phyloP scores from a whole-genome alignment of 768 basidiomycete species.

The Termitomyces sp. region DNA sequence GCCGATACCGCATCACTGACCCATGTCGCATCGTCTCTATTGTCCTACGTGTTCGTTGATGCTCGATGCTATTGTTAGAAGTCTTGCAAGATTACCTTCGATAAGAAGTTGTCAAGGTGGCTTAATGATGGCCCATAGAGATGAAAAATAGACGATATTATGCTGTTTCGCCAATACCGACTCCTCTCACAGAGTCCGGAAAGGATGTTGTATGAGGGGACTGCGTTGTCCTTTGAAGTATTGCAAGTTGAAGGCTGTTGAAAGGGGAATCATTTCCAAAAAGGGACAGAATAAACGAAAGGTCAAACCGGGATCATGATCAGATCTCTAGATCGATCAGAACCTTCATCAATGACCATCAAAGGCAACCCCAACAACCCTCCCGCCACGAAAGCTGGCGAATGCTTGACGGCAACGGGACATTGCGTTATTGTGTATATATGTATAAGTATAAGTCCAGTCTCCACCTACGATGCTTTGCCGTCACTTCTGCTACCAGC shows the following conservation, averaged over 20 bases:
- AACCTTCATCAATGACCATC: neutral
- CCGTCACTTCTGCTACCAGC: neutral
- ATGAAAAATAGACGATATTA: no score
- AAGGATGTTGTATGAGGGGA: neutral
- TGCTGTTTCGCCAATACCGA: no score
- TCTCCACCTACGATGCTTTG: neutral
- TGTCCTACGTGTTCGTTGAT: constrained; percentile 10
- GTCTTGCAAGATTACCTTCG: neutral
- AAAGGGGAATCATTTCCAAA: neutral
- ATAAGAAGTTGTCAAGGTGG: neutral
- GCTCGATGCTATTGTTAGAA: neutral
- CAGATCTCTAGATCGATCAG: constrained; percentile 13
- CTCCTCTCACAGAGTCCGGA: neutral
- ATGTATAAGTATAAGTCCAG: neutral
- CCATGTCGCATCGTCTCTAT: constrained; percentile 22
- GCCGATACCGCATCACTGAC: constrained; percentile 21
- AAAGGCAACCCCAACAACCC: constrained; percentile 4
- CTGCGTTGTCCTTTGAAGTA: neutral
- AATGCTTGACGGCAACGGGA: neutral
- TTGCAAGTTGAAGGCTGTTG: constrained; percentile 13
- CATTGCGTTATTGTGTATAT: neutral
- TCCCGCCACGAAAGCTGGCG: neutral
- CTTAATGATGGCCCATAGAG: neutral
- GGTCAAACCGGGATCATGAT: constrained; percentile 14
- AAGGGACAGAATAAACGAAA: constrained; percentile 17